phyloP scores from a whole-genome alignment of 2,329 filamentous ascomycete genomes.

The Bipolaris cookei region DNA sequence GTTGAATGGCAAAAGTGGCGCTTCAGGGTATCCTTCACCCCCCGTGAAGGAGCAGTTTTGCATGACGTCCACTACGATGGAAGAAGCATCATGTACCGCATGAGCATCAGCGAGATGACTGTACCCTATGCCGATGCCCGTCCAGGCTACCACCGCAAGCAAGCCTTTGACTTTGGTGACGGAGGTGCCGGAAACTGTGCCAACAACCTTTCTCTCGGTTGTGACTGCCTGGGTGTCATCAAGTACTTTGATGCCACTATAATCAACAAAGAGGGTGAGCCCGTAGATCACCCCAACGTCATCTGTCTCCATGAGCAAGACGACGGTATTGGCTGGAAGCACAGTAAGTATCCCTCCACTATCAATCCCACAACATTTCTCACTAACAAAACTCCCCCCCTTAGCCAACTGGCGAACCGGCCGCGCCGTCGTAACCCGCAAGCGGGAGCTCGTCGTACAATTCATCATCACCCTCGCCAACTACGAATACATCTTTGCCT shows the following conservation, averaged over 20 bases:
- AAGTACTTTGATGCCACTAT: constrained; percentile 68
- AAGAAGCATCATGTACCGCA: constrained; percentile 68
- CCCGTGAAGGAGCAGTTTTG: constrained; percentile 67
- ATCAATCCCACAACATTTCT: too few species aligned
- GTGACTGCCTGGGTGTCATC: constrained; percentile 72
- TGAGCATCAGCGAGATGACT: constrained; percentile 72
- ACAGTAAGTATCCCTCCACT: constrained; percentile 14
- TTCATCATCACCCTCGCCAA: constrained; percentile 73
- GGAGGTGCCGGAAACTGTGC: constrained; percentile 69
- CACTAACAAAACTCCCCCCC: too few species aligned
- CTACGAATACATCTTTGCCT: constrained; percentile 73
- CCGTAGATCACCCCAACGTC: constrained; percentile 63
- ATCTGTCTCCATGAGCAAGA: constrained; percentile 74
- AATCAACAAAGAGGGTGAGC: constrained; percentile 61
- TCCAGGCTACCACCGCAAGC: constrained; percentile 70
- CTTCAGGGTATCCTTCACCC: constrained; percentile 50
- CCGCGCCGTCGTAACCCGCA: constrained; percentile 66
- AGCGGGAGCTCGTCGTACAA: constrained; percentile 69
- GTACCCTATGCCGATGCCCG: constrained; percentile 71
- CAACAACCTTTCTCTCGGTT: constrained; percentile 72
- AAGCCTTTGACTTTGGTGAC: constrained; percentile 75
- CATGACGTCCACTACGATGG: constrained; percentile 75
- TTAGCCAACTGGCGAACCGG: constrained; percentile 65
- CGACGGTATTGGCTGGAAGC: constrained; percentile 62
- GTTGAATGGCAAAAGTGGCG: constrained; percentile 58